Percentiles rank a stretch among this genome's conserved stretches.
phyloP scores from a whole-genome alignment of 371 early-diverging fungal species.

The Thermomucor indicae-seudaticae region DNA sequence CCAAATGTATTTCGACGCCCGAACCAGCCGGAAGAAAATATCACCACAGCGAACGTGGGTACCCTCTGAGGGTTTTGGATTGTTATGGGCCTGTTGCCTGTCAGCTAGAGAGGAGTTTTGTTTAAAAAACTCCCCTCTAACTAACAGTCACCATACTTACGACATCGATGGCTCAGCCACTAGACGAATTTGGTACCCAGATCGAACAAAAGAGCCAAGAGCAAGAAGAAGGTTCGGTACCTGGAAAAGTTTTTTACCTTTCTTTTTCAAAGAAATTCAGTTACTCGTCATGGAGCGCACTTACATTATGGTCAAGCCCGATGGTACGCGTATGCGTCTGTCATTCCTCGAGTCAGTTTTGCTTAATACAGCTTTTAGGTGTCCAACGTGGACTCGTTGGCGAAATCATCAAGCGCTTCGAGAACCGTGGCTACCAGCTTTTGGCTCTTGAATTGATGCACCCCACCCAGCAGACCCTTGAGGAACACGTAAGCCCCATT shows the following conservation, averaged over 20 bases:
- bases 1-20: background rate
- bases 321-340: constrained; percentile 16
- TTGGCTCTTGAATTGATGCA: constrained; percentile 79
- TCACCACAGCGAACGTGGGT: too few relatives aligned
- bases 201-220: too few relatives aligned
- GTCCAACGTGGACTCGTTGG: constrained; percentile 95
- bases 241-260: constrained; percentile 13
- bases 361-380: constrained; percentile 27
- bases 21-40: too few relatives aligned
- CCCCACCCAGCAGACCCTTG: constrained; percentile 76
- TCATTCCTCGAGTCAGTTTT: background rate
- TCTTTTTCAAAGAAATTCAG: constrained; percentile 18
- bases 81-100: too few relatives aligned
- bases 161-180: too few relatives aligned
- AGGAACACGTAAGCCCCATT: constrained; percentile 75
- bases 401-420: constrained; percentile 96
- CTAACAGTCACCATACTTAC: too few relatives aligned
- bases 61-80: too few relatives aligned
- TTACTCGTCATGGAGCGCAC: constrained; percentile 68
- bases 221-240: too few relatives aligned
- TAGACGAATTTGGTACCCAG: too few relatives aligned
- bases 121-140: too few relatives aligned
- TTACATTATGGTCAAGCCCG: constrained; percentile 78
- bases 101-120: too few relatives aligned
- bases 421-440: constrained; percentile 83